Evolutionary conservation across 768 basidiomycete genomes (phyloP), one percentile per base, ranked within the genome.

Genomic region (Mycena floridula): DNA sequence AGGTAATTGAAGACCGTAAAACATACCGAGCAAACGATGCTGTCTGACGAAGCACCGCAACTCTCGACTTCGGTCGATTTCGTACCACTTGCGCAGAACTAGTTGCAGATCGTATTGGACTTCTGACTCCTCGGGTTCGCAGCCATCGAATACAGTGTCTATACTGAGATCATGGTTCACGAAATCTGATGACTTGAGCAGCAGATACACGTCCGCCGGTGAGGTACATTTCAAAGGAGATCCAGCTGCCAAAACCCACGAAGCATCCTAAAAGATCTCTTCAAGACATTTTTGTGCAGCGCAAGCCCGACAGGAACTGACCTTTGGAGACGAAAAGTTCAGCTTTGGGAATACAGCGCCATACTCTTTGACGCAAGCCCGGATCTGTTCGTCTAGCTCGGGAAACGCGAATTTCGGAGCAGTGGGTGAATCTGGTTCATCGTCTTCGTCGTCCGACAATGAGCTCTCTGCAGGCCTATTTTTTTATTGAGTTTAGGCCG

Each of bases 311-410:
- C 25, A 35, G 35, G 42, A 16, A 55, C 47, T 18, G 47, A 87
- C 93, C 68, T 84, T 86, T 12, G 94, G 94, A n/a, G 89, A 84
- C 5, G 92, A 89, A 66, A 94, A 96, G 57, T 96, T 97, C 44
- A 98, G 79, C 64, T 98, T 98, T 1, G 94, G 93, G 59, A 98
- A 98, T 23, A 95, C 84, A 5, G 84, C 85, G 3, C 80, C 86
- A 60, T 88, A 93, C 45, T 74, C 63, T 37, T 65, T 54, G n/a
- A 96, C 69, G 25, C 72, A 75, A 12, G 66, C 60, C 40, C 88
- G 67, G 49, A 97, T 94, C 45, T 68, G 67, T 12, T 67, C 64
- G 54, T 93, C 90, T n/a, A 96, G 66, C 37, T 82, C 82, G 0
- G 93, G 91, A 57, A 98, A 94, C 3, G 83, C 68, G 54, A 79